Evolutionary conservation across 2,329 filamentous ascomycete genomes (phyloP), one percentile per base, ranked within the genome.

Genomic region (Colletotrichum musicola): DNA sequence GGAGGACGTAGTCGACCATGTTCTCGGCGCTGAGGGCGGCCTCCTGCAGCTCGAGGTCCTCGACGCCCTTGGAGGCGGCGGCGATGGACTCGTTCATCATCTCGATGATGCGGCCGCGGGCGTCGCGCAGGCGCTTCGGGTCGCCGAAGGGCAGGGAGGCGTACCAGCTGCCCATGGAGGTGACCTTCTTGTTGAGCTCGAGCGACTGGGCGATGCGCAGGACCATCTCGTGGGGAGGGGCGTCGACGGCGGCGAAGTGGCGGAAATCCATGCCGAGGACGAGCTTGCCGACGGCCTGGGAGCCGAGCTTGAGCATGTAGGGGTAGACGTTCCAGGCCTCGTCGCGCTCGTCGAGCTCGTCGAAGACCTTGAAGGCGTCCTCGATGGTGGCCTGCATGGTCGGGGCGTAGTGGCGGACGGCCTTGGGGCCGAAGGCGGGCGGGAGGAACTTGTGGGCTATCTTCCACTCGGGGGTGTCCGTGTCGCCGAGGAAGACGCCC

Each of bases 391-490:
- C 75, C 70, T 89, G 86, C 86, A 91, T 90, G 0, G 81, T 83
- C 0, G 88, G 87, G 0, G 86, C 83, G 69, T 90, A 90, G 71
- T 90, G 88, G 1, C 85, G 80, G 4, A 90, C 87, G 0, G 88
- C 88, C 73, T 88, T 89, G 38, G 88, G 88, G 0, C 84, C 83
- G 12, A 90, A 78, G 0, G 86, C 85, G 0, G 89, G 88, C 0
- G 88, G 87, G 0, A 90, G 71, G 75, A 90, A 91, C 74, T 90
- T 91, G 79, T 90, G 89, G 0, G 85, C 83, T 0, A 83, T 72
- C 25, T 76, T 74, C 84, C 84, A 89, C 62, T 83, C 80, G 16
- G 82, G 79, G 0, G 82, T 84, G 20, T 86, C 80, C 0, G 86
- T 88, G 72, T 88, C 86, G 69, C 82, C 80, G 4, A 84, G 68